Conservation (phyloP, 805 yeast species). For the Candida sithepensis region DNA sequence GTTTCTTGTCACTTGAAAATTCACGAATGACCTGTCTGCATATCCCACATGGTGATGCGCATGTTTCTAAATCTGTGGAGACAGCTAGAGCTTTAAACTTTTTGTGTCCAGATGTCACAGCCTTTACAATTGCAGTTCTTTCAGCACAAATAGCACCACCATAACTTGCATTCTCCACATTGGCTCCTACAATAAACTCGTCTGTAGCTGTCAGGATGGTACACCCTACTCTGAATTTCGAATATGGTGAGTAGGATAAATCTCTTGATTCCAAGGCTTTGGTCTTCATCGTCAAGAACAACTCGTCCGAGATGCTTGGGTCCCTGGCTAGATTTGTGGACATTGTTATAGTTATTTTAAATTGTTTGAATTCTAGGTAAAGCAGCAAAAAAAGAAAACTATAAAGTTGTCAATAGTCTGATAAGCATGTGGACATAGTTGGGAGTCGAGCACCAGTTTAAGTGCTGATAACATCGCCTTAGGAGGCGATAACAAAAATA, state of each 20-base stretch:
- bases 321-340: not conserved
- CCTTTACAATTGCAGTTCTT: slow-evolving; percentile 58
- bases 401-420: no score
- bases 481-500: no score
- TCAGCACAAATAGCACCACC: slow-evolving; percentile 79
- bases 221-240: slow-evolving; percentile 83
- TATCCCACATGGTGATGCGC: slow-evolving; percentile 88
- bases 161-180: slow-evolving; percentile 90
- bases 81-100: slow-evolving; percentile 61
- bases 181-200: slow-evolving; percentile 64
- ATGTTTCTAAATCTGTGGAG: slow-evolving; percentile 53
- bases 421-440: no score
- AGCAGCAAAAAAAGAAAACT: no score
- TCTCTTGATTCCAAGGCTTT: slow-evolving; percentile 22
- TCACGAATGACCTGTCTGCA: slow-evolving; percentile 90
- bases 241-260: slow-evolving; percentile 67
- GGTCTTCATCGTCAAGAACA: slow-evolving; percentile 11
- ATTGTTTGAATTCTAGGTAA: no score
- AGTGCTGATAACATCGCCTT: no score
- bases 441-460: no score
- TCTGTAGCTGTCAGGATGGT: slow-evolving; percentile 54
- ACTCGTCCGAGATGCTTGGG: slow-evolving; percentile 7
- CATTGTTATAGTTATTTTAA: no score
- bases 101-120: slow-evolving; percentile 41
- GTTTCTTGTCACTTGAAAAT: slow-evolving; percentile 45